Evolutionary conservation across 768 basidiomycete species (phyloP), one percentile per base, ranked within the genome.

Genomic region (Kwoniella dejecticola): DNA sequence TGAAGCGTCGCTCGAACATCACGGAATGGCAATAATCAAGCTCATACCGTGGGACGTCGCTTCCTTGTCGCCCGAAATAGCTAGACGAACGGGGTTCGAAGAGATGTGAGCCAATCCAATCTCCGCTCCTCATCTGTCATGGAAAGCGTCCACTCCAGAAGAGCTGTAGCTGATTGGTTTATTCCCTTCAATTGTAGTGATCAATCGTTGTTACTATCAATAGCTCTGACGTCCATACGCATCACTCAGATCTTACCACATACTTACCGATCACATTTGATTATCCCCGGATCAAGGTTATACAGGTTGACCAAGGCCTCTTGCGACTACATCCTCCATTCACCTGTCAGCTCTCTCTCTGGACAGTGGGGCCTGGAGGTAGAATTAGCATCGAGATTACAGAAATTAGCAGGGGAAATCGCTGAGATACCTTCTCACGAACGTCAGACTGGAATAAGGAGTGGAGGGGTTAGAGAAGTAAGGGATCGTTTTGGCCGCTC

Each of bases 1-100:
- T 44, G 54, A 56, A 36, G 56, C 56, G 26, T 11, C 56, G 12
- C 46, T 57, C 7, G 56, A 57, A 48, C 56, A 57, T 40, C 40
- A 48, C 26, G 56, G 46, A 23, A 36, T 57, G 33, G 56, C 56
- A 15, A 33, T 57, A 19, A 46, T 57, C 30, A 30, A 46, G 21
- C 19, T 57, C 3, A 57, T 49, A 10, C 56, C 56, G 6, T 57
- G 45, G 46, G 46, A 57, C n/a, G 12, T 33, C 4, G 45, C 56
- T 4, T 48, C 46, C 0, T 12, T 57, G 4, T 38, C 46, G 7
- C 45, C 46, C 10, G 11, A 21, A 15, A 19, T 48, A 26, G n/a
- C 56, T 1, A 13, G 29, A 13, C 6, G 45, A 33, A 57, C 56
- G 10, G 56, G 56, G 8, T 57, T 57, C n/a, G 17, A 17, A 17